Percentiles rank a stretch among this genome's conserved stretches.
These are phyloP conservation scores for Cucurbita moschata DNA, from an alignment of 306 rosid species.

Conservation along the genomic window DNA sequence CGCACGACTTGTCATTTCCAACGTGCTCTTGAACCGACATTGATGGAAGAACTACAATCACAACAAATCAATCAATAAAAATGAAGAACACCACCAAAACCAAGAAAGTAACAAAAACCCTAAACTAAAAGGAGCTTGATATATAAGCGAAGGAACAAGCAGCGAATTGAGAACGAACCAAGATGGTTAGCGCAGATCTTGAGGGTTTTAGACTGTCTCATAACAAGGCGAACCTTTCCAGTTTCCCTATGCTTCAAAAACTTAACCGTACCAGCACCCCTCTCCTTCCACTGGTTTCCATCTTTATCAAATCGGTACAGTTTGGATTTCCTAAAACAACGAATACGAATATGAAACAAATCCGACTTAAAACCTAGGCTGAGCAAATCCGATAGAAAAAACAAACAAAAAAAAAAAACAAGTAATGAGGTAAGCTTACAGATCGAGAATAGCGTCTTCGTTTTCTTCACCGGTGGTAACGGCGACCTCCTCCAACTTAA, in stretches of 20 bases:
- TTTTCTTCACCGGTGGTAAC: slow-evolving; percentile 74
- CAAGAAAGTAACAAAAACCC: neutral
- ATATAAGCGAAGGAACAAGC: neutral
- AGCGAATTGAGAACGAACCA: slow-evolving; percentile 17
- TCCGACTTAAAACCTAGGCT: neutral
- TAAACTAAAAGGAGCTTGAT: neutral
- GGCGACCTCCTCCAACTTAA: slow-evolving; percentile 61
- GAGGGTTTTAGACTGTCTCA: slow-evolving; percentile 82
- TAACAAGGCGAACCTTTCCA: slow-evolving; percentile 64
- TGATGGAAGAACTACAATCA: slow-evolving; percentile 44
- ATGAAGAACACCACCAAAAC: neutral
- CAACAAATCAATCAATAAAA: neutral
- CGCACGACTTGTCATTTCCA: slow-evolving; percentile 87
- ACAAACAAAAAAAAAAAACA: neutral
- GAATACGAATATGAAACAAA: neutral
- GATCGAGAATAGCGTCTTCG: slow-evolving; percentile 66
- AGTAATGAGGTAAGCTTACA: slow-evolving; percentile 17
- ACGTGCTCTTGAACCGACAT: slow-evolving; percentile 88
- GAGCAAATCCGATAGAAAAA: neutral
- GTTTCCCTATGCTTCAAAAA: slow-evolving; percentile 54
- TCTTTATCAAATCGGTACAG: slow-evolving; percentile 85
- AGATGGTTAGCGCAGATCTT: slow-evolving; percentile 93
- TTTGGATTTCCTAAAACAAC: slow-evolving; percentile 53
- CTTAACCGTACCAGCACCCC: slow-evolving; percentile 80
- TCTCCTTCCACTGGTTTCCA: slow-evolving; percentile 86